phyloP scores from a whole-genome alignment of 352 stramenopile genomes.

The Paralagenidium karlingii region DNA sequence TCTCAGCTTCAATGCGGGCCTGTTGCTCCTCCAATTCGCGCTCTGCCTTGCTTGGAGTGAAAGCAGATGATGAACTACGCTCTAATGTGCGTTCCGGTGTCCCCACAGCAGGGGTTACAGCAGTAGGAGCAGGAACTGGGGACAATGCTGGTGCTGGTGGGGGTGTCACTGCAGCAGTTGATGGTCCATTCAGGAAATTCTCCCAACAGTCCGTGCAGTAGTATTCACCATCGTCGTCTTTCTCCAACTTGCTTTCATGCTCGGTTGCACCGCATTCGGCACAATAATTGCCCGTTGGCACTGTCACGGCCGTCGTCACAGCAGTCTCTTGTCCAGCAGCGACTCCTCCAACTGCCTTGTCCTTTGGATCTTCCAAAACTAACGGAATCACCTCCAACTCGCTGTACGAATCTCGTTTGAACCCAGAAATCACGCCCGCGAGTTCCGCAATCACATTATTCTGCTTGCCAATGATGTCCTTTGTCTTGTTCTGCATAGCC shows the following conservation, averaged over 20 bases:
- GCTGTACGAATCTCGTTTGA: slow-evolving; percentile 64
- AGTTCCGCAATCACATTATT: slow-evolving; percentile 78
- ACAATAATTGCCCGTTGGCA: slow-evolving; percentile 64
- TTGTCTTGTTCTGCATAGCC: slow-evolving; percentile 56
- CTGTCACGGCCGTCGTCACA: slow-evolving; percentile 70
- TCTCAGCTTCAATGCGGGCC: slow-evolving; percentile 62
- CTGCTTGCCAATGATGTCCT: slow-evolving; percentile 62
- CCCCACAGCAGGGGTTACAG: background rate
- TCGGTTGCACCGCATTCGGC: slow-evolving; percentile 66
- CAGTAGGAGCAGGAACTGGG: background rate
- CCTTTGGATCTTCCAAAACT: slow-evolving; percentile 25
- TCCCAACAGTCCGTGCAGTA: slow-evolving; percentile 85
- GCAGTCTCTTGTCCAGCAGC: slow-evolving; percentile 27
- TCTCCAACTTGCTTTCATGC: slow-evolving; percentile 58
- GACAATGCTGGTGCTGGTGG: slow-evolving; percentile 7
- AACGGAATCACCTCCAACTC: slow-evolving; percentile 54
- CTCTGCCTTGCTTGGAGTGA: too few species aligned
- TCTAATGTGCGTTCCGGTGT: background rate
- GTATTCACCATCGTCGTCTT: slow-evolving; percentile 73
- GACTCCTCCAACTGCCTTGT: background rate
- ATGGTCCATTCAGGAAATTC: slow-evolving; percentile 51
- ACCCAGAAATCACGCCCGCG: slow-evolving; percentile 45
- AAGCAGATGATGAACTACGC: too few species aligned
- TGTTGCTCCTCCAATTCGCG: slow-evolving; percentile 62
- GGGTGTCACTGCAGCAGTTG: slow-evolving; percentile 3